Conservation (phyloP, 139 green algal genomes). For the Picochlorum sp. region DNA sequence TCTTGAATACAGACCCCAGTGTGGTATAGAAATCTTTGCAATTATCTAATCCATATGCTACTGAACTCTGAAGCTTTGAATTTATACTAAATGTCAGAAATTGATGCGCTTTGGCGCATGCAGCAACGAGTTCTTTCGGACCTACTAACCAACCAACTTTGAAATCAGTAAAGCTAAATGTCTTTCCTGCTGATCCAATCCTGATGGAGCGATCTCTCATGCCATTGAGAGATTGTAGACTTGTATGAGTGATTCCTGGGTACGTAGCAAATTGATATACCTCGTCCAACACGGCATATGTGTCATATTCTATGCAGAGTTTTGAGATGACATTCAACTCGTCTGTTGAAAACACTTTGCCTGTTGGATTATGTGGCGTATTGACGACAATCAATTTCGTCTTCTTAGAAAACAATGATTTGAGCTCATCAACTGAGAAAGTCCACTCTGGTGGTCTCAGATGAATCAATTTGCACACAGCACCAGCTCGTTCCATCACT, state of each 20-base stretch:
- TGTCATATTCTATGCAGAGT: constrained; percentile 47
- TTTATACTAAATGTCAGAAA: constrained; percentile 77
- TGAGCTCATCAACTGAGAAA: constrained; percentile 21
- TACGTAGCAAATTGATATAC: constrained; percentile 17
- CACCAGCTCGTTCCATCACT: constrained; percentile 34
- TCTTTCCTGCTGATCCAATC: constrained; percentile 73
- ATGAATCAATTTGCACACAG: constrained; percentile 21
- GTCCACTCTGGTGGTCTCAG: constrained; percentile 43
- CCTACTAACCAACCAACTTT: constrained; percentile 79
- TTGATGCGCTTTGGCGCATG: constrained; percentile 70
- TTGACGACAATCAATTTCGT: constrained; percentile 74
- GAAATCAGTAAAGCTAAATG: constrained; percentile 77
- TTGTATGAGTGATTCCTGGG: constrained; percentile 43
- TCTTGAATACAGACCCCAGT: constrained; percentile 30
- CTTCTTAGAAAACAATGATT: constrained; percentile 28
- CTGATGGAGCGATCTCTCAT: constrained; percentile 59
- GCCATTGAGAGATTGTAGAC: constrained; percentile 46
- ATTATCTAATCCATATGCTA: constrained; percentile 59
- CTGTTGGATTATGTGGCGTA: constrained; percentile 76
- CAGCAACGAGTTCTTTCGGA: constrained; percentile 44
- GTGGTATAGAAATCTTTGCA: constrained; percentile 53
- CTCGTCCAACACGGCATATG: constrained; percentile 60
- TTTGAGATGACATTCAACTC: constrained; percentile 62
- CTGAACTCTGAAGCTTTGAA: constrained; percentile 54
- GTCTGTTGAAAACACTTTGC: constrained; percentile 52